Conservation (phyloP, 495 filamentous ascomycete species). For the Penicillium psychrofluorescens region DNA sequence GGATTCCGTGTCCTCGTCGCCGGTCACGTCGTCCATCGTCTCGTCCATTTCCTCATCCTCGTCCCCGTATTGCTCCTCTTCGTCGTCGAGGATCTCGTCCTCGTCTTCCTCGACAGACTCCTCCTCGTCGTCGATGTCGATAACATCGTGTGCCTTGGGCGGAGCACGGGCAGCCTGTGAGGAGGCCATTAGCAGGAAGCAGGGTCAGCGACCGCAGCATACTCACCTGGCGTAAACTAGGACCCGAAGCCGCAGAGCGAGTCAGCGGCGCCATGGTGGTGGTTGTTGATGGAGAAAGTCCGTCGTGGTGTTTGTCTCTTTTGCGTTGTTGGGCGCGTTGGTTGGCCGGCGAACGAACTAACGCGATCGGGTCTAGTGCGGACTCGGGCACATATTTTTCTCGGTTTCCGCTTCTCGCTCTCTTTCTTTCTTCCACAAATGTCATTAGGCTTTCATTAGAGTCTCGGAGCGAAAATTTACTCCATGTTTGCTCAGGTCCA, state of each 20-base stretch:
- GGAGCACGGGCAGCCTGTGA: background rate
- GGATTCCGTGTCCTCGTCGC: constrained; percentile 13
- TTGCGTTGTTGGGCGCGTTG: constrained; percentile 31
- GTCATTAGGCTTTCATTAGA: constrained; percentile 98
- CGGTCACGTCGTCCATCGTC: constrained; percentile 14
- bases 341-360: constrained; percentile 12
- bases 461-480: constrained; percentile 85
- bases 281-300: constrained; percentile 6
- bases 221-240: constrained; percentile 11
- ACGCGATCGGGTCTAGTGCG: constrained; percentile 11
- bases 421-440: constrained; percentile 61
- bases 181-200: constrained; percentile 18
- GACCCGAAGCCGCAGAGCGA: constrained; percentile 12
- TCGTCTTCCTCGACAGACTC: constrained; percentile 22
- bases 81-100: constrained; percentile 11
- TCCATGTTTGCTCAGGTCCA: constrained; percentile 95
- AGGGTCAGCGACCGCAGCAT: no score
- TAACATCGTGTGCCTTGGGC: constrained; percentile 27
- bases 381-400: constrained; percentile 18
- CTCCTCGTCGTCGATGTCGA: constrained; percentile 37
- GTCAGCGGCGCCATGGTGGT: constrained; percentile 22
- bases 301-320: constrained; percentile 19
- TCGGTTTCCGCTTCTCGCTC: constrained; percentile 37
- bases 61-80: constrained; percentile 21
- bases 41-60: constrained; percentile 25